These are phyloP conservation scores for Carex sylvatica DNA, from an alignment of 202 grass and related monocot genomes.

Conservation along the genomic window DNA sequence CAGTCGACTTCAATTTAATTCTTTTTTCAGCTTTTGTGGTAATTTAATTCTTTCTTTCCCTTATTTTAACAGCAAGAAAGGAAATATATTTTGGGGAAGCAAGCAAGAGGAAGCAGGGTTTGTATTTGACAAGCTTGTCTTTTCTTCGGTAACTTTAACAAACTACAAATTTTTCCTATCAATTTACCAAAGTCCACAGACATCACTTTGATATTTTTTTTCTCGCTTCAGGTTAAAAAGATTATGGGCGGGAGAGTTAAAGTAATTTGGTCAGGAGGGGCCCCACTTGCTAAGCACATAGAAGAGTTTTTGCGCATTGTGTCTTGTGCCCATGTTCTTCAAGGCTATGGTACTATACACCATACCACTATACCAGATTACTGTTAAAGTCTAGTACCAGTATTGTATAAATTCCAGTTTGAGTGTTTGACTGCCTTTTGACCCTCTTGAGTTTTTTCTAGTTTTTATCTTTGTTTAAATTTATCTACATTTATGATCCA, in stretches of 20 bases:
- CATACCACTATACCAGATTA: neutral
- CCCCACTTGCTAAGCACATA: conserved; percentile 68
- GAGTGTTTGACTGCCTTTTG: neutral
- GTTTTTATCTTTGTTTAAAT: neutral
- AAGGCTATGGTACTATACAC: conserved; percentile 72
- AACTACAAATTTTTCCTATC: neutral
- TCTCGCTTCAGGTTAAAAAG: conserved; percentile 51
- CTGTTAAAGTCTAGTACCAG: neutral
- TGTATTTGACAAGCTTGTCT: conserved; percentile 70
- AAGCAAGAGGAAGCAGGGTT: conserved; percentile 76
- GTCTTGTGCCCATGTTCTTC: conserved; percentile 79
- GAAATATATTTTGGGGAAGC: conserved; percentile 68
- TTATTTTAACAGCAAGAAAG: conserved; percentile 61
- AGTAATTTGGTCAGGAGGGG: conserved; percentile 69
- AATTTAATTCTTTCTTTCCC: conserved; percentile 12
- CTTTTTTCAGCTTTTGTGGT: neutral
- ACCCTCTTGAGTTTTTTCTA: neutral
- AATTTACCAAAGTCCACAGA: neutral
- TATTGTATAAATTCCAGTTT: neutral
- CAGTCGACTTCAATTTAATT: neutral
- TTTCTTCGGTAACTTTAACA: conserved; percentile 54
- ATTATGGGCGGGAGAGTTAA: conserved; percentile 58
- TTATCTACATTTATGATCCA: neutral
- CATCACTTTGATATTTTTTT: neutral
- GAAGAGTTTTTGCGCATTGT: conserved; percentile 78